Evolutionary conservation across 2,329 filamentous ascomycete species (phyloP).

Genomic region (Fusarium praegraminearum): DNA sequence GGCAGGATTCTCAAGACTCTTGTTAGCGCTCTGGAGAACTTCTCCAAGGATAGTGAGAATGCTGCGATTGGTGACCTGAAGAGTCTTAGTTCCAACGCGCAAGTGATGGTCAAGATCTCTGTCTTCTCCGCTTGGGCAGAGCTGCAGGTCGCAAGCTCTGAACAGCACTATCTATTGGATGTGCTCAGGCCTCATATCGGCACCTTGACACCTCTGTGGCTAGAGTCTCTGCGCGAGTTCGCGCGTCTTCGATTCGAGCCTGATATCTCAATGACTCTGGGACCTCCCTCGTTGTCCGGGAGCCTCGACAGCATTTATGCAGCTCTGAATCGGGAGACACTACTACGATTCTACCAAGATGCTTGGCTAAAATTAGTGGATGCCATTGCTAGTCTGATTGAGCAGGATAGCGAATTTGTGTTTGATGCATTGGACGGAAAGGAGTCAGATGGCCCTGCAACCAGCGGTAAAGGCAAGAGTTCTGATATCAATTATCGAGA

Average conservation of each 20-base stretch:
- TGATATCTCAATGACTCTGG: slow-evolving; percentile 92
- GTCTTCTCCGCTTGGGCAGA: slow-evolving; percentile 98
- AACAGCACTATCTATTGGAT: slow-evolving; percentile 88
- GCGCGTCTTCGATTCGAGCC: slow-evolving; percentile 94
- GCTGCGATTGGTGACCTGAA: slow-evolving; percentile 93
- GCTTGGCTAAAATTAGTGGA: slow-evolving; percentile 97
- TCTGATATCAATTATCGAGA: slow-evolving; percentile 97
- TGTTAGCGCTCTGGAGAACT: slow-evolving; percentile 90
- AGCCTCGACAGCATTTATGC: slow-evolving; percentile 95
- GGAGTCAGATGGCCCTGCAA: slow-evolving; percentile 62
- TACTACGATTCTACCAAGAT: slow-evolving; percentile 96
- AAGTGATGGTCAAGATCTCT: slow-evolving; percentile 98
- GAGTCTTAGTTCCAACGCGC: slow-evolving; percentile 92
- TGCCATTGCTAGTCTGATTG: slow-evolving; percentile 95
- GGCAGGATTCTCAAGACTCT: slow-evolving; percentile 95
- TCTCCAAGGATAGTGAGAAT: slow-evolving; percentile 82
- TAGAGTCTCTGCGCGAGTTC: slow-evolving; percentile 93
- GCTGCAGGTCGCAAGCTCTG: slow-evolving; percentile 91
- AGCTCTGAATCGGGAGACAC: slow-evolving; percentile 91
- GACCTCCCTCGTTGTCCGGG: slow-evolving; percentile 82
- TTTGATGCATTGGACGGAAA: slow-evolving; percentile 97
- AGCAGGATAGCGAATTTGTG: slow-evolving; percentile 97
- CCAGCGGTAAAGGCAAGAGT: slow-evolving; percentile 68
- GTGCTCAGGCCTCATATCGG: slow-evolving; percentile 92
- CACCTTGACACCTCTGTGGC: slow-evolving; percentile 90